Base-by-base conservation (phyloP, 331 rosid genomes). In the Saraca asoca region DNA sequence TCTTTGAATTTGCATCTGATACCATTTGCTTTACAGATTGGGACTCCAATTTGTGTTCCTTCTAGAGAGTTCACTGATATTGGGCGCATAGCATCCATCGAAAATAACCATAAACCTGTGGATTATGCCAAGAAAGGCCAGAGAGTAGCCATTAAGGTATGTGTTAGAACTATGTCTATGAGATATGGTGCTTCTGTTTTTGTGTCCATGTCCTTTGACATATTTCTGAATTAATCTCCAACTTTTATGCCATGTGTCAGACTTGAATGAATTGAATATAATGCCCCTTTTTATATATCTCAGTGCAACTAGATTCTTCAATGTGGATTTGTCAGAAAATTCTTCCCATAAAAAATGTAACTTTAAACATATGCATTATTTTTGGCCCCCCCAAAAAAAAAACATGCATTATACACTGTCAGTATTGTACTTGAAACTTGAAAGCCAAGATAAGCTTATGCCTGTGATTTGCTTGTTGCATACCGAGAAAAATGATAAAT, bases 31-130 rank as follows among this genome's bases (percentile, higher is more conserved):
- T 65, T 79, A 58, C 85, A 93, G 97, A 72, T 93, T 54, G 85
- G 85, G 67, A 81, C 77, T 59, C 85, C 85, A 60, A 53, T 81
- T 53, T 81, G 85, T 70, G 29, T 81, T 65, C 85, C 82, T 58
- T 81, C 85, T 16, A 74, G 70, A 77, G 82, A 73, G 41, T 81
- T 73, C 82, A 77, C 66, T 58, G 82, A 77, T 57, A 81, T 81
- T 13, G 98, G 98, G 12, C 88, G 90, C 56, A 78, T 93, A 60
- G 87, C 96, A 24, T 93, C 97, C 13, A 84, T 93, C 33, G 97
- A 88, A 78, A 90, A 88, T 72, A 94, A 94, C 77, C 90, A 90
- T 66, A 94, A 85, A 74, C 87, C 97, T 48, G 99, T 94, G 73
- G 96, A 94, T 75, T 64, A 45, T 34, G 99, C 97, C 9, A 94